Percentiles rank a stretch among this genome's conserved stretches.
Conservation (phyloP, 495 filamentous ascomycete genomes). For the Rusavskia elegans region DNA sequence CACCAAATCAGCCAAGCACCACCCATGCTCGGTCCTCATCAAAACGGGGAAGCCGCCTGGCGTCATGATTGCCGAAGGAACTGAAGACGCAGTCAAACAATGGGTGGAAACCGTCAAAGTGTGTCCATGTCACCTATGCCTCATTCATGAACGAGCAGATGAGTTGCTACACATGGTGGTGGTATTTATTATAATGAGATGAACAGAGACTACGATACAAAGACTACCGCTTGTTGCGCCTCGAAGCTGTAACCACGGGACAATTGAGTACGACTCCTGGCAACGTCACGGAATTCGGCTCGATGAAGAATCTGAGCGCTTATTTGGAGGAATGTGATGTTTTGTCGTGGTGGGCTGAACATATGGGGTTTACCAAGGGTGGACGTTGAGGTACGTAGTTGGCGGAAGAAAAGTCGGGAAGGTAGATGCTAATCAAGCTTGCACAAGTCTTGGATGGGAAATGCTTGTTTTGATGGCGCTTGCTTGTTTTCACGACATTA, state of each 20-base stretch:
- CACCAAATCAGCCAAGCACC: conserved; percentile 41
- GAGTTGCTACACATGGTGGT: no score
- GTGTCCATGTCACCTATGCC: background rate
- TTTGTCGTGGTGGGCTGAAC: conserved; percentile 32
- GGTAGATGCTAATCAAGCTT: no score
- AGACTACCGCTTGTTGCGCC: conserved; percentile 32
- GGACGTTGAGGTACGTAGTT: background rate
- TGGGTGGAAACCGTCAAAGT: conserved; percentile 42
- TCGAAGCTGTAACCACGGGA: conserved; percentile 13
- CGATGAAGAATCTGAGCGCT: conserved; percentile 11
- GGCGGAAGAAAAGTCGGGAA: no score
- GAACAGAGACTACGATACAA: conserved; percentile 27
- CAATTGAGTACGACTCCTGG: conserved; percentile 19
- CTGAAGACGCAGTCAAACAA: conserved; percentile 30
- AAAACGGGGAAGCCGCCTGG: conserved; percentile 52
- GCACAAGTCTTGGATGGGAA: no score
- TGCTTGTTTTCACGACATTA: no score
- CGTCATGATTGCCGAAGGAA: conserved; percentile 64
- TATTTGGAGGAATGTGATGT: conserved; percentile 23
- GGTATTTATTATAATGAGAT: no score
- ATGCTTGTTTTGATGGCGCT: no score
- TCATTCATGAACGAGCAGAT: no score
- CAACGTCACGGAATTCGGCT: conserved; percentile 31
- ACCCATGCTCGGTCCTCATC: conserved; percentile 43
- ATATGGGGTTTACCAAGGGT: conserved; percentile 26